Evolutionary conservation across 768 basidiomycete species (phyloP), one percentile per base, ranked within the genome.

Genomic region (Leccinum fibrillosum): DNA sequence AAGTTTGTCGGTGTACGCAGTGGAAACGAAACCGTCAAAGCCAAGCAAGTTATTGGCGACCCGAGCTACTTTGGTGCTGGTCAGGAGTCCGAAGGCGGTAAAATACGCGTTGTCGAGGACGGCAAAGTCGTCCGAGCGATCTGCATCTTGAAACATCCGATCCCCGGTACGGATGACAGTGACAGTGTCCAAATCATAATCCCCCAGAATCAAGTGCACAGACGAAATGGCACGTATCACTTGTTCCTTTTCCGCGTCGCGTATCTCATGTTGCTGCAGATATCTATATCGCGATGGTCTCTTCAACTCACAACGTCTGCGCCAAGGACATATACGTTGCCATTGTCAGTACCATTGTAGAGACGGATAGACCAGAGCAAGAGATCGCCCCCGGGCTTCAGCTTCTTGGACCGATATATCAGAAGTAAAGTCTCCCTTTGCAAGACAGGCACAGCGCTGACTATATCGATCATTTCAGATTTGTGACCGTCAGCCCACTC

Each of bases 111-210:
- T 28, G 72, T 98, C 25, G 94, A 98, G 75, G 90, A 94, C 62
- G 90, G 90, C 64, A 95, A 90, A 76, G 97, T 98, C 64, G 83
- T 99, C 66, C 82, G 97, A 53, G 97, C 96, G 4, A 99, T 99
- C 70, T 98, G 97, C 78, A 81, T 99, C 76, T 81, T 99, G 73
- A 96, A 96, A 77, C 97, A 98, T 75, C 94, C 95, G 49, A 96
- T 99, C 62, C 97, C 97, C 50, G 94, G 92, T 52, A 98, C 97
- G 44, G 96, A 98, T 21, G 90, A 98, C 69, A 80, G 88, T 49
- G 97, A 99, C 77, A 94, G 91, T 66, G 88, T 88, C 39, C 97
- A 99, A 75, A 94, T 99, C 68, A 94, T 99, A 74, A 96, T 99
- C 61, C 97, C 97, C 42, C 97, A 98, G 76, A 98, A 98, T 75